Conservation (phyloP, 805 yeast species). For the Pichia paraexigua region DNA sequence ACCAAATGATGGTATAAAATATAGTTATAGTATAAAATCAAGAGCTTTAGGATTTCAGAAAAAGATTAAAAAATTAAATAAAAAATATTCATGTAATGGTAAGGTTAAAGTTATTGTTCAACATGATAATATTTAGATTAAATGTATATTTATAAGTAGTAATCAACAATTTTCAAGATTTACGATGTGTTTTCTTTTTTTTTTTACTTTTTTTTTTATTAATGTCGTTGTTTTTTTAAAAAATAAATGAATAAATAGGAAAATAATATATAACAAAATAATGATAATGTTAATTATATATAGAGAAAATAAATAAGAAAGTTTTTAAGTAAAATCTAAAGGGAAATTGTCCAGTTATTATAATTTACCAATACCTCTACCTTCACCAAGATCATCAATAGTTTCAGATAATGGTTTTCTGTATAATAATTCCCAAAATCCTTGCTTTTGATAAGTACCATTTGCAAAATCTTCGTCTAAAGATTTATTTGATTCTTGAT, state of each 20-base stretch:
- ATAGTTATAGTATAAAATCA: slow-evolving; percentile 50
- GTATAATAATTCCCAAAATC: slow-evolving; percentile 74
- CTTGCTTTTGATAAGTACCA: slow-evolving; percentile 36
- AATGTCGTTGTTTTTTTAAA: background rate
- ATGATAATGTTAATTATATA: background rate
- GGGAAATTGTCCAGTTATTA: slow-evolving; percentile 2
- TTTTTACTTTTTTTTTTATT: background rate
- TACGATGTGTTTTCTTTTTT: background rate
- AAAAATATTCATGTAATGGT: slow-evolving; percentile 36
- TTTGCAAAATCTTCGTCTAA: slow-evolving; percentile 27
- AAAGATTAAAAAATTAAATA: slow-evolving; percentile 47
- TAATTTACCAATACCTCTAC: slow-evolving; percentile 44
- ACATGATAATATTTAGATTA: slow-evolving; percentile 20
- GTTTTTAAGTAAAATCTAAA: background rate
- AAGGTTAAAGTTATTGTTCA: slow-evolving; percentile 47
- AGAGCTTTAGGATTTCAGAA: slow-evolving; percentile 54
- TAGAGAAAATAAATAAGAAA: background rate
- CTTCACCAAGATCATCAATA: slow-evolving; percentile 63
- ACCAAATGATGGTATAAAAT: slow-evolving; percentile 45
- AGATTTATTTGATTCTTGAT: slow-evolving; percentile 31
- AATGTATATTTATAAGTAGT: background rate
- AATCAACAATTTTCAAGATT: too few species aligned
- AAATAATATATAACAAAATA: background rate
- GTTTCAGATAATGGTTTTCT: slow-evolving; percentile 81
- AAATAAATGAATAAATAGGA: slow-evolving; percentile 1